A percentile compares a stretch with the other conserved stretches of the same genome.
Evolutionary conservation across 495 filamentous ascomycete genomes (phyloP).

Genomic region (Aspergillus steynii): DNA sequence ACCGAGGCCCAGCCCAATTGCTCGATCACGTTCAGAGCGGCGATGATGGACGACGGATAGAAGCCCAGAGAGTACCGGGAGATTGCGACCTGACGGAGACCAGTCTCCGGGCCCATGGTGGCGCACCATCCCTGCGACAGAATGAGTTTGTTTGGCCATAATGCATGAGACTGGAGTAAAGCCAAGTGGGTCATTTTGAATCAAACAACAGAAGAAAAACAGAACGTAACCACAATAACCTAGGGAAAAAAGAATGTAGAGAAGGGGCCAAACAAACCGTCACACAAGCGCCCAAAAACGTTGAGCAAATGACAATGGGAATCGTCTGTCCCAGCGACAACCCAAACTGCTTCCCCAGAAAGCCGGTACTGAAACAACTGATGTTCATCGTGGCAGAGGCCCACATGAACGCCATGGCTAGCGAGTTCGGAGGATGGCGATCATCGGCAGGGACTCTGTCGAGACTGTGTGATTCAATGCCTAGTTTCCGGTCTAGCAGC

Average conservation of each 20-base stretch:
- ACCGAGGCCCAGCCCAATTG: constrained; percentile 40
- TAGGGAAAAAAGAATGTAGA: not conserved
- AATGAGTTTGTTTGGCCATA: constrained; percentile 7
- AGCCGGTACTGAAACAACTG: constrained; percentile 48
- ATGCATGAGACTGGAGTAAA: not conserved
- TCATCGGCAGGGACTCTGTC: constrained; percentile 53
- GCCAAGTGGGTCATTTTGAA: not conserved
- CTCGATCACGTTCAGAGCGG: constrained; percentile 33
- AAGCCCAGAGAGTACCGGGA: constrained; percentile 36
- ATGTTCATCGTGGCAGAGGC: constrained; percentile 56
- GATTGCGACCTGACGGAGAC: constrained; percentile 84
- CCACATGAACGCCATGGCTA: constrained; percentile 55
- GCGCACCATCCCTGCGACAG: constrained; percentile 35
- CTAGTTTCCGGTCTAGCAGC: constrained; percentile 51
- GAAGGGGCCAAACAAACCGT: constrained; percentile 37
- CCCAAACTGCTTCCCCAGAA: constrained; percentile 39
- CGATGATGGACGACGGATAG: constrained; percentile 33
- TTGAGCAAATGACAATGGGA: constrained; percentile 36
- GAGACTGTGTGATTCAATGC: constrained; percentile 54
- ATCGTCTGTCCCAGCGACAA: constrained; percentile 36
- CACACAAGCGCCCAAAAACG: constrained; percentile 39
- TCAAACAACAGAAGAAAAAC: not conserved
- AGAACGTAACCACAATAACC: not conserved
- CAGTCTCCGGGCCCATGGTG: constrained; percentile 71
- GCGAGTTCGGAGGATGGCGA: constrained; percentile 26